Conservation (phyloP, 2,329 filamentous ascomycete species). For the Fusarium dimerum region DNA sequence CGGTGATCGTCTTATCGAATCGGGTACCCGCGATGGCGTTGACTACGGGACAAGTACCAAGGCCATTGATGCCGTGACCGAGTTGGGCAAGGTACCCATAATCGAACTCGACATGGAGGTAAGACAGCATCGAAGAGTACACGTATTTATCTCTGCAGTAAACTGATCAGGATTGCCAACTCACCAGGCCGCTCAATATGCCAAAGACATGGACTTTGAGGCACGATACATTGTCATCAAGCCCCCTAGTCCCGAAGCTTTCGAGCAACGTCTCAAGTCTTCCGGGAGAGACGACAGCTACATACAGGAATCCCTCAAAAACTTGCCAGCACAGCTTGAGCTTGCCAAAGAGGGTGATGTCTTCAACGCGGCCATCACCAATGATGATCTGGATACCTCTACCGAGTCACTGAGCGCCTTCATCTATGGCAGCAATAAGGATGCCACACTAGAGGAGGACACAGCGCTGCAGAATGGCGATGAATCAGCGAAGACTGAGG, state of each 20-base stretch:
- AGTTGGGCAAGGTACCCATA: constrained; percentile 60
- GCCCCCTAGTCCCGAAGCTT: constrained; percentile 36
- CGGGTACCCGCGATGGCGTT: constrained; percentile 48
- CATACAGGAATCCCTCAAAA: constrained; percentile 27
- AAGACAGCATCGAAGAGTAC: constrained; percentile 24
- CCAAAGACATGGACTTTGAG: constrained; percentile 57
- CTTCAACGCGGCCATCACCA: constrained; percentile 30
- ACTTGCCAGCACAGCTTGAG: constrained; percentile 25
- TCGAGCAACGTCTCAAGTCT: constrained; percentile 32
- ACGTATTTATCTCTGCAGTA: neutral
- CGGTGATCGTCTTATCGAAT: constrained; percentile 61
- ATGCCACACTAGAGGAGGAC: constrained; percentile 15
- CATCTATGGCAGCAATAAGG: constrained; percentile 27
- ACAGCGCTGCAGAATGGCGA: constrained; percentile 21
- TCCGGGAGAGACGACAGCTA: constrained; percentile 24
- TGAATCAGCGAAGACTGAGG: neutral
- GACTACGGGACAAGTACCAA: constrained; percentile 60
- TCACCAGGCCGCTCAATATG: constrained; percentile 54
- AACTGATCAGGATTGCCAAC: constrained; percentile 1
- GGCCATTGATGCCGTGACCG: constrained; percentile 51
- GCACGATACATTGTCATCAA: constrained; percentile 58
- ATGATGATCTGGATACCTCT: constrained; percentile 29
- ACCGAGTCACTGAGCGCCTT: constrained; percentile 26
- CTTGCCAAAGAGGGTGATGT: constrained; percentile 26
- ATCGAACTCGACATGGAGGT: constrained; percentile 56